Evolutionary conservation across 31 red algal species (phyloP).

Genomic region (Porphyra umbilicalis): DNA sequence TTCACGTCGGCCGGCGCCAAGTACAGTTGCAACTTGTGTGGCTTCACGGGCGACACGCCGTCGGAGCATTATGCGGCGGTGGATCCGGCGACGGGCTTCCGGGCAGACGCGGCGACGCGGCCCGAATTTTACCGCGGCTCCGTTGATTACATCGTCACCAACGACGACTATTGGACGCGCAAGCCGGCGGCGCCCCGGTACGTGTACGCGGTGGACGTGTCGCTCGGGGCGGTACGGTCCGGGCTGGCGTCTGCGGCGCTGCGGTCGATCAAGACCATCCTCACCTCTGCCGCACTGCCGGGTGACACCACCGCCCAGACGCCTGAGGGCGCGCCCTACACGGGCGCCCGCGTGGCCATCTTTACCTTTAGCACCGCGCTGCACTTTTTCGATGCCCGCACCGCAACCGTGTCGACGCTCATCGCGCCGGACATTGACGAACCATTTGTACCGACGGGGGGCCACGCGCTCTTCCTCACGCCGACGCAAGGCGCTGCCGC

Average conservation of each 20-base stretch:
- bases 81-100: constrained; percentile 51
- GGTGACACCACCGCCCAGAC: constrained; percentile 19
- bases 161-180: constrained; percentile 47
- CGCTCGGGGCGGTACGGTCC: constrained; percentile 18
- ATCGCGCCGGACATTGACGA: constrained; percentile 65
- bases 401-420: constrained; percentile 28
- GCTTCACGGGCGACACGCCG: constrained; percentile 43
- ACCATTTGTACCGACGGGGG: constrained; percentile 60
- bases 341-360: constrained; percentile 32
- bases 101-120: constrained; percentile 51
- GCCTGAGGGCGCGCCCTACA: not conserved
- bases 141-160: constrained; percentile 75
- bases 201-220: constrained; percentile 67
- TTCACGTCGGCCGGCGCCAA: constrained; percentile 58
- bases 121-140: constrained; percentile 69
- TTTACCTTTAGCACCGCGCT: constrained; percentile 41
- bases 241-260: constrained; percentile 52
- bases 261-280: constrained; percentile 40
- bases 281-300: constrained; percentile 30
- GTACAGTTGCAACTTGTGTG: constrained; percentile 84
- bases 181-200: constrained; percentile 43
- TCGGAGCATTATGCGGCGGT: constrained; percentile 63
- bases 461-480: constrained; percentile 41
- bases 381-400: constrained; percentile 48
- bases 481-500: constrained; percentile 39